phyloP scores from a whole-genome alignment of 202 grass and related monocot genomes.

The Panicum hallii region DNA sequence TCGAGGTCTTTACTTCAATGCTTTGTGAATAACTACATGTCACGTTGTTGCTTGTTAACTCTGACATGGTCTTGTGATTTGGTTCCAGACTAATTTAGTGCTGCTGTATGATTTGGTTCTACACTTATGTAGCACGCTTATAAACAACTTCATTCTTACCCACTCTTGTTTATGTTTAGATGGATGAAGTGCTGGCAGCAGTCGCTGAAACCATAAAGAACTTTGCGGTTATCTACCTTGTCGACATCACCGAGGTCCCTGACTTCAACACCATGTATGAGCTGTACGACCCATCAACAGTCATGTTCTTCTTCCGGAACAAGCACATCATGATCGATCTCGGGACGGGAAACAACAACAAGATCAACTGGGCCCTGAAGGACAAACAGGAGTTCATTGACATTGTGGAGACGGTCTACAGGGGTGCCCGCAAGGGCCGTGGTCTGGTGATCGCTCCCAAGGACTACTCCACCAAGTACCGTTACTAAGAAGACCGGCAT shows the following conservation, averaged over 20 bases:
- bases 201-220: slow-evolving; percentile 88
- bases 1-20: neutral
- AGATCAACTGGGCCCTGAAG: slow-evolving; percentile 83
- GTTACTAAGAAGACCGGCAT: slow-evolving; percentile 47
- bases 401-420: slow-evolving; percentile 25
- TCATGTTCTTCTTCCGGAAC: slow-evolving; percentile 88
- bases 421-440: slow-evolving; percentile 19
- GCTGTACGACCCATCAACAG: slow-evolving; percentile 76
- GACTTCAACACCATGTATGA: slow-evolving; percentile 93
- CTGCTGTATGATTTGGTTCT: neutral
- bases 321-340: slow-evolving; percentile 88
- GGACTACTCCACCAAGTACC: slow-evolving; percentile 82
- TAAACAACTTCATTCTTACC: neutral
- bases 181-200: slow-evolving; percentile 77
- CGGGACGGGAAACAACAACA: slow-evolving; percentile 82
- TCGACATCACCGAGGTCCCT: slow-evolving; percentile 75
- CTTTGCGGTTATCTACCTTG: slow-evolving; percentile 80
- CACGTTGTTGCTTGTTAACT: neutral
- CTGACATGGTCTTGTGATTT: neutral
- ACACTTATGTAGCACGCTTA: neutral
- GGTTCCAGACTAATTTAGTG: neutral
- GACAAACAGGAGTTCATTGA: slow-evolving; percentile 42
- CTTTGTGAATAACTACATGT: too few species aligned
- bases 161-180: slow-evolving; percentile 41
- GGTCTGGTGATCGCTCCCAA: slow-evolving; percentile 25